Percentiles rank a stretch among this genome's conserved stretches.
Conservation (phyloP, 139 green algal species). For the Desmodesmus armatus region DNA sequence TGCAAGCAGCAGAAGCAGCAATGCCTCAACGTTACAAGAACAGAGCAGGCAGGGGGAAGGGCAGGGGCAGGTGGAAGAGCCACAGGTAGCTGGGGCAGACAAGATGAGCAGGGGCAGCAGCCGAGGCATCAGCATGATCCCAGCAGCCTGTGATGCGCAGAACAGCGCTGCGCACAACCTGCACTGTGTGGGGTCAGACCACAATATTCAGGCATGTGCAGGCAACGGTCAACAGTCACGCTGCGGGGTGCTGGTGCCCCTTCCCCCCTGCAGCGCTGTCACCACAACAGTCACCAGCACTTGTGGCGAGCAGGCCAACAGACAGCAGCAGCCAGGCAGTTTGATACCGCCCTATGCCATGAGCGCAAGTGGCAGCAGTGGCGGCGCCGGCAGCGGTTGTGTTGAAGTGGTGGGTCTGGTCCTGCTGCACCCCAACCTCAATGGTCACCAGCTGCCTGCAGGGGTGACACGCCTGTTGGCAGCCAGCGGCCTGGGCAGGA, state of each 20-base stretch:
- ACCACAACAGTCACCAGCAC: not conserved
- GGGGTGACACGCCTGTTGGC: slow-evolving; percentile 69
- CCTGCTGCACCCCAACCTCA: slow-evolving; percentile 72
- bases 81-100: too few species aligned
- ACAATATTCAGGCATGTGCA: too few species aligned
- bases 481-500: slow-evolving; percentile 66
- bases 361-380: not conserved
- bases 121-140: too few species aligned
- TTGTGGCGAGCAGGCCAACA: too few species aligned
- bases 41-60: not conserved
- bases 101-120: not conserved
- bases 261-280: not conserved
- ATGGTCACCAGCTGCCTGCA: slow-evolving; percentile 49
- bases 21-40: too few species aligned
- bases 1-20: not conserved
- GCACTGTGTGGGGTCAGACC: too few species aligned
- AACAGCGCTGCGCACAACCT: too few species aligned
- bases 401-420: slow-evolving; percentile 58
- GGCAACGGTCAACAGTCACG: too few species aligned
- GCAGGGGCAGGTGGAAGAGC: not conserved
- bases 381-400: not conserved
- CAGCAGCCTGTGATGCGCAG: too few species aligned
- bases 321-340: not conserved
- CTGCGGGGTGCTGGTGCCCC: too few species aligned
- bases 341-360: not conserved